These are phyloP conservation scores for Cercospora beticola DNA, from an alignment of 2,329 filamentous ascomycete genomes.

Conservation along the genomic window DNA sequence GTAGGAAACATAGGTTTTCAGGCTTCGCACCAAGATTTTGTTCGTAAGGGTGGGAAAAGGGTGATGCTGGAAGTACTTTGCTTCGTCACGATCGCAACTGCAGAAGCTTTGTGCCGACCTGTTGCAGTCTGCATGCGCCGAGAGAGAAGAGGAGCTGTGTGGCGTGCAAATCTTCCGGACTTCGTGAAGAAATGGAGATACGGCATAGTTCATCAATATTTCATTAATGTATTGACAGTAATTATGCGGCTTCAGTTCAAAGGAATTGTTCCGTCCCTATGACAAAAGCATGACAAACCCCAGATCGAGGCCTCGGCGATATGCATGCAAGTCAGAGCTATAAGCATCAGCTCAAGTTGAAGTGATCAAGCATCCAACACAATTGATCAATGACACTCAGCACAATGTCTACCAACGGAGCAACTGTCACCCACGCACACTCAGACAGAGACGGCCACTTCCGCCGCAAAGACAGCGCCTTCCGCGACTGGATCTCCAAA, in stretches of 20 bases:
- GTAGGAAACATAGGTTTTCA: neutral
- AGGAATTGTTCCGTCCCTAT: neutral
- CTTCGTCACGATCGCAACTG: neutral
- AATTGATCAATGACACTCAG: neutral
- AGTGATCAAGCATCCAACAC: neutral
- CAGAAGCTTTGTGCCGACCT: neutral
- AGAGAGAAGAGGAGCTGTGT: neutral
- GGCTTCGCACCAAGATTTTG: neutral
- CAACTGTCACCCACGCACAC: constrained; percentile 16
- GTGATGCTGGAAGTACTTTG: neutral
- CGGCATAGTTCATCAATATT: neutral
- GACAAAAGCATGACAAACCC: constrained; percentile 2
- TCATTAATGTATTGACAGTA: neutral
- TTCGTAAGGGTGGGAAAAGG: neutral
- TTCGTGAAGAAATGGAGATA: neutral
- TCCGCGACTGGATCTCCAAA: constrained; percentile 57
- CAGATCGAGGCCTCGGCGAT: neutral
- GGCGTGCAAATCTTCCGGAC: neutral
- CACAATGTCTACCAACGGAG: neutral
- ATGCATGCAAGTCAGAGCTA: neutral
- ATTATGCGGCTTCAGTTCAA: neutral
- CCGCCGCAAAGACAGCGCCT: constrained; percentile 53
- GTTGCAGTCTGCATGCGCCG: neutral
- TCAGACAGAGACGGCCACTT: constrained; percentile 53
- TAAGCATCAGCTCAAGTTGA: neutral